Percentiles rank a stretch among this genome's conserved stretches.
These are phyloP conservation scores for Acanthamoeba polyphaga DNA, from an alignment of 208 protist species.

Conservation along the genomic window DNA sequence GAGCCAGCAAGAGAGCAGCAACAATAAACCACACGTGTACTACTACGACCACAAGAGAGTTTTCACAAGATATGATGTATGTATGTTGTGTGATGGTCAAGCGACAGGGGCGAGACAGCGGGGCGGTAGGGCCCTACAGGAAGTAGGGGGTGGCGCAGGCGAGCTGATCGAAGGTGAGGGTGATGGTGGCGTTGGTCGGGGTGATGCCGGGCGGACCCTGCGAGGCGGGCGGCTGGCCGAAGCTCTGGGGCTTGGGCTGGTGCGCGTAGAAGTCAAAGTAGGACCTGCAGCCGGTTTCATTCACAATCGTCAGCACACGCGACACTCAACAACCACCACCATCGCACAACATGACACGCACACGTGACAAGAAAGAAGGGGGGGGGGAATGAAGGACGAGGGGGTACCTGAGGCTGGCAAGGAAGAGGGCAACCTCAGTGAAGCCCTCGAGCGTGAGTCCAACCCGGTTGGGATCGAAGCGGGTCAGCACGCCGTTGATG, in stretches of 20 bases:
- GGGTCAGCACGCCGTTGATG: slow-evolving; percentile 10
- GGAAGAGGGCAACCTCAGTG: slow-evolving; percentile 29
- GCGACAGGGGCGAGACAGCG: no score
- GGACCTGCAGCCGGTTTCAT: not conserved
- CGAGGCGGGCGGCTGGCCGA: not conserved
- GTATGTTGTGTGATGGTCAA: no score
- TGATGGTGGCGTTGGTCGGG: slow-evolving; percentile 34
- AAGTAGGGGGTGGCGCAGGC: slow-evolving; percentile 22
- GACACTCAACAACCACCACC: no score
- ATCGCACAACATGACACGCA: not conserved
- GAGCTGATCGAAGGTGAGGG: slow-evolving; percentile 26
- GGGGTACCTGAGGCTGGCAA: not conserved
- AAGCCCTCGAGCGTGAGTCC: slow-evolving; percentile 28
- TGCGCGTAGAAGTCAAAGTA: slow-evolving; percentile 46
- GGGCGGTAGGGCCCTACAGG: not conserved
- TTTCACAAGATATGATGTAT: no score
- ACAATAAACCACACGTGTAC: no score
- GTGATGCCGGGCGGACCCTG: slow-evolving; percentile 2
- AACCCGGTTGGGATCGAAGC: slow-evolving; percentile 9
- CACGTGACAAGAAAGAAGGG: not conserved
- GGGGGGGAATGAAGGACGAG: not conserved
- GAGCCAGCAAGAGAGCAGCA: no score
- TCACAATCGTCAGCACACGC: no score
- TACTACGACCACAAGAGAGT: no score
- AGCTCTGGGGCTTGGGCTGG: not conserved